Evolutionary conservation across 257 asterid genomes (phyloP), one percentile per base, ranked within the genome.

Genomic region (Leptodermis oblonga): DNA sequence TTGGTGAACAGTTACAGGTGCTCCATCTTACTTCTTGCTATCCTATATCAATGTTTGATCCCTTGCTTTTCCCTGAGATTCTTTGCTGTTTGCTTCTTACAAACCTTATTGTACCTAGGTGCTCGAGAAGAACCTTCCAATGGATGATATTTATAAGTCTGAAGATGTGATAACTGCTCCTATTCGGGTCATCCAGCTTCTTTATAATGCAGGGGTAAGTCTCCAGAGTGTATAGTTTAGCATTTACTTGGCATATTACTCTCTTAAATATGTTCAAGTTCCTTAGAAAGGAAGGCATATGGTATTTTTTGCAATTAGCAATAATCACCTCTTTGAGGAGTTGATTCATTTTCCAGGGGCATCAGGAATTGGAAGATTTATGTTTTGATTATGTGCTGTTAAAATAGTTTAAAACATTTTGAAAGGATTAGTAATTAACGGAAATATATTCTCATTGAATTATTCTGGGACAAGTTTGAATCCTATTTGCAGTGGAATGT

Each of bases 1-100:
- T 93, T 74, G 96, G 99, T 30, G 91, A 90, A 84, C 68, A 88
- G 75, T 82, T 93, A 73, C 96, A 93, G 96, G 99, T 90, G 80
- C 65, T 34, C 22, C 25, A 62, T 70, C 74, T 71, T 31, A 74
- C 31, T 80, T 49, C 34, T 63, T 33, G 25, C 65, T 10, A 68
- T 76, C 78, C 67, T 36, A n/a, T 69, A 37, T 70, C 59, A 67
- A 33, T 37, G 33, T 25, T 73, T 39, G 17, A 22, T 53, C 39
- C 65, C 15, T 28, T 46, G 49, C 62, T 30, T 65, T 54, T 17
- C 39, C 37, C 39, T 74, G 58, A 30, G 65, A 1, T 43, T 72
- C 60, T 55, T 58, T 34, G 34, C 31, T 41, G 66, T 67, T 62
- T 51, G 62, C 61, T 80, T 74, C 73, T 74, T 8, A 71, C 53